Evolutionary conservation across 73 alveolate species (phyloP), one percentile per base, ranked within the genome.

Genomic region (Paraurostyla sp.): DNA sequence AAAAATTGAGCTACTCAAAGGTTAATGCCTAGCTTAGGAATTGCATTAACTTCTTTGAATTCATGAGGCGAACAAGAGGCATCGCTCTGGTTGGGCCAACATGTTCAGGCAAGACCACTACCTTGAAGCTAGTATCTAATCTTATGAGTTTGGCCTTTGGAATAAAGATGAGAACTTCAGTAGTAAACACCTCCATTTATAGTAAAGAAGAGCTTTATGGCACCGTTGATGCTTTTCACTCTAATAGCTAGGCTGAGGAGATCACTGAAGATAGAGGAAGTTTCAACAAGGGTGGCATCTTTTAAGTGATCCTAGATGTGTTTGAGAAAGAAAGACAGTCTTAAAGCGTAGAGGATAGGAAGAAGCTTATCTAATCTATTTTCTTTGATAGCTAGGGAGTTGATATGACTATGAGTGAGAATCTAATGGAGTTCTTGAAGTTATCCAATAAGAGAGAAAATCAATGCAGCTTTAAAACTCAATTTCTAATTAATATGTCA

Each of bases 31-130:
- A 78, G 78, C 7, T 78, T 4, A 40, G 41, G 38, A 35, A 81
- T 41, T 81, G 91, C 71, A 23, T 81, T 2, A 23, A 57, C 38
- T 68, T 81, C 29, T 35, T 81, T 4, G 91, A 81, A 29, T 41
- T 23, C 51, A 1, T 81, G 41, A 33, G 91, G 32, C 38, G 82
- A 27, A 23, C 85, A 13, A 90, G 86, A 65, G 95, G 92, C 2
- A 51, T 82, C 1, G 95, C 84, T 30, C 9, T 90, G 9, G 71
- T 52, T 0, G 95, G 95, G 9, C 92, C 95, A 16, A 54, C 71
- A 1, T 90, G 95, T 48, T 51, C 92, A 25, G 95, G 95, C 0
- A 90, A 90, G 58, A 90, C 91, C 20, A 29, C 76, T 20, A 40
- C 82, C 25, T 27, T 90, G 25, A 62, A 65, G 40, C 33, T 63